Conservation (phyloP, 2,329 filamentous ascomycete genomes). For the Zopfia rhizophila region DNA sequence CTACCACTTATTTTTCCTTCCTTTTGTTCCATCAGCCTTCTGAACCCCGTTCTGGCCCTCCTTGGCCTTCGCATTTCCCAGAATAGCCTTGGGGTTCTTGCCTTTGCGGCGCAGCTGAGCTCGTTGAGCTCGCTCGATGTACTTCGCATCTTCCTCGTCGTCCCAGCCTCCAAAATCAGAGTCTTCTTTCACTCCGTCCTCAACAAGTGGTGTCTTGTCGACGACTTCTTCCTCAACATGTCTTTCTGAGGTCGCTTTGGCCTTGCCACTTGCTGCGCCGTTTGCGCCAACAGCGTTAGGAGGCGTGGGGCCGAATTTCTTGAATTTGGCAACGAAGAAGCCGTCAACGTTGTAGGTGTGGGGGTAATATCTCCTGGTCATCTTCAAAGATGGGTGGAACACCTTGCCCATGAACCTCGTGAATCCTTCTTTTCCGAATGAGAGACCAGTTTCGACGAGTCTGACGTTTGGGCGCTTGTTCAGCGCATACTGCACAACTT, state of each 20-base stretch:
- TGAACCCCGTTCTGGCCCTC: slow-evolving; percentile 23
- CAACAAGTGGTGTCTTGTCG: slow-evolving; percentile 75
- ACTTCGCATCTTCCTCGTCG: slow-evolving; percentile 60
- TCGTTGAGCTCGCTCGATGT: slow-evolving; percentile 59
- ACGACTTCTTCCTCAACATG: slow-evolving; percentile 58
- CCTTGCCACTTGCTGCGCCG: slow-evolving; percentile 45
- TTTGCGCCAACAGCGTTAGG: slow-evolving; percentile 60
- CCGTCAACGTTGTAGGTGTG: slow-evolving; percentile 75
- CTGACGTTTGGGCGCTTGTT: slow-evolving; percentile 92
- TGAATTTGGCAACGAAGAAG: slow-evolving; percentile 98
- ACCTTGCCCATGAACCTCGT: slow-evolving; percentile 89
- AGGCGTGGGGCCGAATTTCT: slow-evolving; percentile 85
- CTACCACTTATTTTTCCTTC: slow-evolving; percentile 1
- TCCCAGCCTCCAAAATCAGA: slow-evolving; percentile 62
- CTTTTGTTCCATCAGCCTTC: slow-evolving; percentile 13
- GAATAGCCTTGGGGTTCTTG: slow-evolving; percentile 55
- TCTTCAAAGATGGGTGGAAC: slow-evolving; percentile 85
- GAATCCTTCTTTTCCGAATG: slow-evolving; percentile 94
- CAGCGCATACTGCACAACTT: slow-evolving; percentile 92
- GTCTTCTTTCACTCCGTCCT: slow-evolving; percentile 49
- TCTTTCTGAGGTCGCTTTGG: slow-evolving; percentile 53
- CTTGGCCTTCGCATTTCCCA: slow-evolving; percentile 22
- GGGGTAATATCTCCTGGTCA: slow-evolving; percentile 77
- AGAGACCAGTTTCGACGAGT: slow-evolving; percentile 88
- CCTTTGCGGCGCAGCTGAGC: slow-evolving; percentile 58